Conservation (phyloP, 805 yeast genomes). For the Hanseniaspora meyeri region DNA sequence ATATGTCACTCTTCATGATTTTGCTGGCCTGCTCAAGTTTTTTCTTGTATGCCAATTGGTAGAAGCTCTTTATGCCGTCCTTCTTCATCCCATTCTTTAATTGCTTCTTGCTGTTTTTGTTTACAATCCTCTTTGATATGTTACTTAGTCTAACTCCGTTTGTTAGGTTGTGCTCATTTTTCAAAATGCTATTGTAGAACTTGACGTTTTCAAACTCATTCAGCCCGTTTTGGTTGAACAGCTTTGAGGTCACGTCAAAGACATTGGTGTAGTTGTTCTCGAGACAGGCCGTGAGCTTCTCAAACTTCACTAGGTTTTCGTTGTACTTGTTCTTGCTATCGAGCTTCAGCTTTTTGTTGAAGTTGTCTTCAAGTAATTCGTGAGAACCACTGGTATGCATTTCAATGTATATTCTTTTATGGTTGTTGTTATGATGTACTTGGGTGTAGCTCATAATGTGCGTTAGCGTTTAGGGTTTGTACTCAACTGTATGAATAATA, state of each 20-base stretch:
- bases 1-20: neutral
- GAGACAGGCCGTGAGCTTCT: neutral
- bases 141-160: constrained; percentile 27
- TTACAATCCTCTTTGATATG: constrained; percentile 26
- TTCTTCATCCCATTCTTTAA: constrained; percentile 19
- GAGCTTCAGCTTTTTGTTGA: constrained; percentile 9
- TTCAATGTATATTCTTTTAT: neutral
- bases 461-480: neutral
- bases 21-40: neutral
- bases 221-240: constrained; percentile 25
- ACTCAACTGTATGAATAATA: too few species aligned
- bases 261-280: neutral
- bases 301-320: constrained; percentile 3
- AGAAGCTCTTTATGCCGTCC: constrained; percentile 28
- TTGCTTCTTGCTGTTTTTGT: constrained; percentile 16
- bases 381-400: neutral
- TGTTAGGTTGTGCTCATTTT: constrained; percentile 20
- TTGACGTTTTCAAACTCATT: constrained; percentile 25
- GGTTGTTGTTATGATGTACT: neutral
- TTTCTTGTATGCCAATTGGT: constrained; percentile 19
- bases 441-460: neutral
- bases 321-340: neutral
- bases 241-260: constrained; percentile 21
- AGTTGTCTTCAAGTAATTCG: neutral
- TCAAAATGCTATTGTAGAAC: constrained; percentile 23